Conservation (phyloP, 345 rosid species). For the Barbarea vulgaris region DNA sequence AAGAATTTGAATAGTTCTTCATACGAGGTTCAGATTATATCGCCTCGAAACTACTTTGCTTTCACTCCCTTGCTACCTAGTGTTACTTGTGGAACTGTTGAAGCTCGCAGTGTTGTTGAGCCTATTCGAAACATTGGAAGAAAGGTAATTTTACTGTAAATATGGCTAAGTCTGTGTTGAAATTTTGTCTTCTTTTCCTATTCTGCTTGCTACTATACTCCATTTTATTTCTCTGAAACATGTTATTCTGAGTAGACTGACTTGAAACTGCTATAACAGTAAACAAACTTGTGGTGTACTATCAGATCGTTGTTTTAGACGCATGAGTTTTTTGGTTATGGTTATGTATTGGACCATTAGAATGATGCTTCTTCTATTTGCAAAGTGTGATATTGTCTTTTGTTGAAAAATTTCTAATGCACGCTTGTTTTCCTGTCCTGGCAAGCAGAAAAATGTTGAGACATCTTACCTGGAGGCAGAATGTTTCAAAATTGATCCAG, state of each 20-base stretch:
- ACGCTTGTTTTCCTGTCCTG: background rate
- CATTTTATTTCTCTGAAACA: slow-evolving; percentile 11
- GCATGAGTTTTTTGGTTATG: background rate
- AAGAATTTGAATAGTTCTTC: slow-evolving; percentile 64
- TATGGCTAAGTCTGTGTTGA: background rate
- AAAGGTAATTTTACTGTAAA: slow-evolving; percentile 52
- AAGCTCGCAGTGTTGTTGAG: slow-evolving; percentile 95
- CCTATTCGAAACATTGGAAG: slow-evolving; percentile 86
- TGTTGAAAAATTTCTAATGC: slow-evolving; percentile 8
- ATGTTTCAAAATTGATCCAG: slow-evolving; percentile 82
- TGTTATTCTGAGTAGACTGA: background rate
- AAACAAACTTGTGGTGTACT: background rate
- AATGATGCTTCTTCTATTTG: slow-evolving; percentile 7
- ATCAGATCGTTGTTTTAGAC: background rate
- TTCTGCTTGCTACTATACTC: background rate
- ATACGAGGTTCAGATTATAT: slow-evolving; percentile 85
- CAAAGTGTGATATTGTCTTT: background rate
- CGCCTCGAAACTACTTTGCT: slow-evolving; percentile 97
- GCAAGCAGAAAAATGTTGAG: slow-evolving; percentile 58
- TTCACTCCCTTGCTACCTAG: slow-evolving; percentile 98
- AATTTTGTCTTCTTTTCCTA: background rate
- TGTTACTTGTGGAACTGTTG: slow-evolving; percentile 95
- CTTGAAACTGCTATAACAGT: background rate
- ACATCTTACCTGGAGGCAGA: slow-evolving; percentile 78
- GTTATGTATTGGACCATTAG: background rate